Evolutionary conservation across 768 basidiomycete species (phyloP), one percentile per base, ranked within the genome.

Genomic region (Dentipellis sp.): DNA sequence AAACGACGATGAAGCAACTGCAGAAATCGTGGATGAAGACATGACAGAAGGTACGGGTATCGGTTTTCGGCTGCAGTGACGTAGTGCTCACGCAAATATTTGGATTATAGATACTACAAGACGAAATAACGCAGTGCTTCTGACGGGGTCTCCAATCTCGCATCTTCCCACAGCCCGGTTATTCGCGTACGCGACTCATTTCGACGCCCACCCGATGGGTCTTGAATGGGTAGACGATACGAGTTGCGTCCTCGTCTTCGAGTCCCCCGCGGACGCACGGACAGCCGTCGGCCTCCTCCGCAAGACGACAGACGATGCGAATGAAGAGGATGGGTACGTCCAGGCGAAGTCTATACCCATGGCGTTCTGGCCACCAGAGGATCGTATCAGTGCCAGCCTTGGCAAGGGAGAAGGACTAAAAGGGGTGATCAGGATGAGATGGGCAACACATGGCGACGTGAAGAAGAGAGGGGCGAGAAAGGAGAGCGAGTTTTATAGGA

Each of bases 181-280:
- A 53, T 92, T 92, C 65, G 89, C 85, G 0, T 93, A 92, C 62
- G 83, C 84, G 35, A 86, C 82, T 1, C 85, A 91, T 62, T 90
- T 88, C 63, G 84, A 87, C 49, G 76, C 82, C 0, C 74, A 78
- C 17, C 90, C 90, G 0, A 76, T 89, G 59, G 90, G 78, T 8
- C 72, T 93, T 8, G 91, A 93, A 71, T 93, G 91, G 91, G 78
- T 93, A 17, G 83, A 91, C 67, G 91, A 93, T 70, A 84, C 74
- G 21, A 90, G 86, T 22, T 91, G 88, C 62, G 78, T 93, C 3
- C 73, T 92, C 52, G 85, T 93, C 45, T 93, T 90, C 65, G 69
- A 77, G 34, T 76, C 79, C 39, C 80, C 75, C 52, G 58, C 70
- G 38, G 68, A 74, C 11, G 88, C 88, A 11, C 75, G 78, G 22